Evolutionary conservation across 164 flowering plant genomes (phyloP), one percentile per base, ranked within the genome.

Genomic region (Vitis amurensis): DNA sequence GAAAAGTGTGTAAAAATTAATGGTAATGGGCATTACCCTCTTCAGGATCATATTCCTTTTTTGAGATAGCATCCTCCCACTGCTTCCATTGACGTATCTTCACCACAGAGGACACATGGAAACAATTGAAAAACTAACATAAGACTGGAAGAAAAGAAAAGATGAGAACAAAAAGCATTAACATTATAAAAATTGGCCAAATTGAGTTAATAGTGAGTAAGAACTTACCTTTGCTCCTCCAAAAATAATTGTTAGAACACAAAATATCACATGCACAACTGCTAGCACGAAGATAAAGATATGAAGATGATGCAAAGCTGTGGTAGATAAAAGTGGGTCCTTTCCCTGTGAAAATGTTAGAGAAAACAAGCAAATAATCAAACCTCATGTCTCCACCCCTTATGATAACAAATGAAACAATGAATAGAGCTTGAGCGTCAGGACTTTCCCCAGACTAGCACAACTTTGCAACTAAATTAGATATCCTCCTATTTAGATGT

Each of bases 211-310:
- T 15, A 62, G 14, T 29, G 27, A 6, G 4, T 12, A 37, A 37
- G 1, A 50, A 69, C 48, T 50, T 30, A 74, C 80, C 76, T 74
- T 74, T 12, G 63, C 66, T 12, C 78, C 69, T 62, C 81, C 83
- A 17, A 80, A 68, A 55, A 75, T 50, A 14, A 80, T 75, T 17
- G 83, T 80, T 2, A 75, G 64, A 47, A 59, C 81, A 73, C 81
- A 72, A 68, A 77, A 80, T 1, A 59, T 56, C 31, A 80, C 81
- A 48, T 80, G 83, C 3, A 75, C 74, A 16, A 73, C 63, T 11
- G 81, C 83, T 15, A 80, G 61, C 15, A 80, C 81, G 16, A 80
- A 80, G 55, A 80, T 80, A 23, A 80, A 80, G 49, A 75, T 75
- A 15, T 80, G 83, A 30, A 80, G 75, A 51, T 80, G 81, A 66